Evolutionary conservation across 2,329 filamentous ascomycete species (phyloP).

Genomic region (Xylariaceae sp.): DNA sequence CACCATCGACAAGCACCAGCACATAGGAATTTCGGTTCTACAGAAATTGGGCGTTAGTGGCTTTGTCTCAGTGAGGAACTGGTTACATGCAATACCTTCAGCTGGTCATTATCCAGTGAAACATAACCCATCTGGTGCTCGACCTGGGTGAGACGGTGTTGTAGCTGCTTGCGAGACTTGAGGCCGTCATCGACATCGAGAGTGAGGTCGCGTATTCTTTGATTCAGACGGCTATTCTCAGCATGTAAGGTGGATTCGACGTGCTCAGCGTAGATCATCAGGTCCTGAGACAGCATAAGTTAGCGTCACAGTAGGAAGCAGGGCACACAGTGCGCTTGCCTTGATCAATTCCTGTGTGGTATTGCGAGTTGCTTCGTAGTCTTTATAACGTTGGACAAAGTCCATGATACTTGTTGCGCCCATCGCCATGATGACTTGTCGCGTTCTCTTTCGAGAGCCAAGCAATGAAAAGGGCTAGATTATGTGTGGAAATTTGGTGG

Average conservation of each 20-base stretch:
- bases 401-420: slow-evolving; percentile 38
- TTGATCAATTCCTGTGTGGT: slow-evolving; percentile 44
- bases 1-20: slow-evolving; percentile 58
- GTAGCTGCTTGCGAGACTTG: slow-evolving; percentile 46
- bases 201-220: slow-evolving; percentile 40
- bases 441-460: too few species aligned
- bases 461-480: too few species aligned
- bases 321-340: slow-evolving; percentile 31
- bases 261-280: slow-evolving; percentile 43
- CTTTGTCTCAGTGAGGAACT: slow-evolving; percentile 5
- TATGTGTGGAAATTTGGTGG: too few species aligned
- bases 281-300: slow-evolving; percentile 36
- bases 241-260: slow-evolving; percentile 40
- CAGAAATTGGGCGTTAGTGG: slow-evolving; percentile 17
- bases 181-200: slow-evolving; percentile 51
- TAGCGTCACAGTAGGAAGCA: slow-evolving; percentile 2
- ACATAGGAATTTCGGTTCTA: slow-evolving; percentile 57
- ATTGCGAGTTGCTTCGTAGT: slow-evolving; percentile 40
- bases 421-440: too few species aligned
- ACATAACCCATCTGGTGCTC: slow-evolving; percentile 35
- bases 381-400: slow-evolving; percentile 46
- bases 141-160: slow-evolving; percentile 42
- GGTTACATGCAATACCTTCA: slow-evolving; percentile 40
- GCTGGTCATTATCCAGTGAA: slow-evolving; percentile 37
- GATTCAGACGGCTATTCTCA: slow-evolving; percentile 42